Conservation (phyloP, 768 basidiomycete species). For the Rhizopogon vinicolor region DNA sequence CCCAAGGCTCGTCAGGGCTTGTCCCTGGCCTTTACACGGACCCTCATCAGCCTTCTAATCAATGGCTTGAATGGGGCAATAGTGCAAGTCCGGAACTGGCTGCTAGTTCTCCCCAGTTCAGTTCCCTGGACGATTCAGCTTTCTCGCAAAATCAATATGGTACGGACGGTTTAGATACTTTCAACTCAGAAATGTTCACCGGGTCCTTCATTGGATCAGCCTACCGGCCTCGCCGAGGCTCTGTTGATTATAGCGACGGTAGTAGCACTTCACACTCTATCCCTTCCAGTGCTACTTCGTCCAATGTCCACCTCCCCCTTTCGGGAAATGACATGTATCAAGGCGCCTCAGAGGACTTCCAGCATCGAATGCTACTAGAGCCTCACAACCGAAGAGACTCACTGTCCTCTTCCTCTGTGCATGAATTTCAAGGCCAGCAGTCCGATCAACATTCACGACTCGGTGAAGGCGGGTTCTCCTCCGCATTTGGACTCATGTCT, state of each 20-base stretch:
- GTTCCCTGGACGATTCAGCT: conserved; percentile 25
- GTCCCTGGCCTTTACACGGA: conserved; percentile 13
- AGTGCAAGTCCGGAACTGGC: not conserved
- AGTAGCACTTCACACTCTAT: conserved; percentile 40
- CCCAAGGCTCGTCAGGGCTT: conserved; percentile 3
- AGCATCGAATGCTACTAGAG: conserved; percentile 10
- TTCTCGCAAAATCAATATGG: conserved; percentile 19
- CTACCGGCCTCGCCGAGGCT: conserved; percentile 27
- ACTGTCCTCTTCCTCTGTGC: conserved; percentile 5
- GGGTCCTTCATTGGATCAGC: conserved; percentile 20
- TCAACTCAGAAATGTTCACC: conserved; percentile 7
- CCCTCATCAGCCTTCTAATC: conserved; percentile 9
- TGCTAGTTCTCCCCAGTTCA: conserved; percentile 7
- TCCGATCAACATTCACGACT: conserved; percentile 6
- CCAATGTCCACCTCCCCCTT: conserved; percentile 46
- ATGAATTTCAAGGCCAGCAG: conserved; percentile 9
- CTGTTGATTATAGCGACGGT: conserved; percentile 39
- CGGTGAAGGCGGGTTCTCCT: conserved; percentile 44
- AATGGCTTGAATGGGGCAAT: conserved; percentile 26
- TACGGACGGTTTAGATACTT: conserved; percentile 12
- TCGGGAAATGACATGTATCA: conserved; percentile 23
- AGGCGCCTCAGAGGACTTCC: conserved; percentile 23
- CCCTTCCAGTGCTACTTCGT: conserved; percentile 52
- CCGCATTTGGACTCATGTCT: conserved; percentile 71
- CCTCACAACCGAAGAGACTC: conserved; percentile 14